A percentile compares a stretch with the other conserved stretches of the same genome.
Evolutionary conservation across 805 yeast genomes (phyloP).

Genomic region (Yarrowia sp.): DNA sequence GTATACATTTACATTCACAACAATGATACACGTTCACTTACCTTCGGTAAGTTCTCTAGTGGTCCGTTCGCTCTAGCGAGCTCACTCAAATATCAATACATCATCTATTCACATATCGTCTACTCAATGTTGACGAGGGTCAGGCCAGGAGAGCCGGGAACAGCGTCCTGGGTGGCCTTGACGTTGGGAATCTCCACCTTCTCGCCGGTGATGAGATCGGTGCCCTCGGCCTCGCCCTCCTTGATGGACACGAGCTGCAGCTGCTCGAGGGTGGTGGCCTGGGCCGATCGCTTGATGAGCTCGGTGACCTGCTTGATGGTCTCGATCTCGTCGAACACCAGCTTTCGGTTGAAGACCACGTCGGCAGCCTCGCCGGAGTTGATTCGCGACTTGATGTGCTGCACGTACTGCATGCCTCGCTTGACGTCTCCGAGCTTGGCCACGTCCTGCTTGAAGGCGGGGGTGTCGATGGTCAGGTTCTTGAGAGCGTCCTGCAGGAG

Average conservation of each 20-base stretch:
- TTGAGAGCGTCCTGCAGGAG: constrained; percentile 61
- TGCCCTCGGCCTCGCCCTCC: constrained; percentile 67
- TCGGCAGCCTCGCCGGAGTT: constrained; percentile 59
- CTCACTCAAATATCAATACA: no score
- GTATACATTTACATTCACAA: no score
- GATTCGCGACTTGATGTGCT: constrained; percentile 82
- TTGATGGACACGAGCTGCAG: constrained; percentile 68
- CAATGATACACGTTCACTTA: no score
- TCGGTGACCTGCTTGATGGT: constrained; percentile 63
- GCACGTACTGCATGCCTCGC: constrained; percentile 97
- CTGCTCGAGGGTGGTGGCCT: constrained; percentile 61
- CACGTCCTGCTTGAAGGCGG: constrained; percentile 52
- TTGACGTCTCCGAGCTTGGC: constrained; percentile 74
- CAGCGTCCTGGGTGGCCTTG: constrained; percentile 79
- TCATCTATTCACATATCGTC: background rate
- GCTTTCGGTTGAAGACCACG: constrained; percentile 86
- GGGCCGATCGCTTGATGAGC: constrained; percentile 68
- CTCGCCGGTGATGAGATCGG: constrained; percentile 70
- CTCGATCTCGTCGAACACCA: constrained; percentile 77
- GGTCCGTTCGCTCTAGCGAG: no score
- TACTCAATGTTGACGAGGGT: constrained; percentile 66
- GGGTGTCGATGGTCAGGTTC: constrained; percentile 47
- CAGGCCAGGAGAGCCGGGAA: constrained; percentile 92
- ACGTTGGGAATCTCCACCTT: constrained; percentile 65
- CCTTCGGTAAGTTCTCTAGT: no score